Evolutionary conservation across 2,329 filamentous ascomycete species (phyloP).

Genomic region (Diaporthe citri): DNA sequence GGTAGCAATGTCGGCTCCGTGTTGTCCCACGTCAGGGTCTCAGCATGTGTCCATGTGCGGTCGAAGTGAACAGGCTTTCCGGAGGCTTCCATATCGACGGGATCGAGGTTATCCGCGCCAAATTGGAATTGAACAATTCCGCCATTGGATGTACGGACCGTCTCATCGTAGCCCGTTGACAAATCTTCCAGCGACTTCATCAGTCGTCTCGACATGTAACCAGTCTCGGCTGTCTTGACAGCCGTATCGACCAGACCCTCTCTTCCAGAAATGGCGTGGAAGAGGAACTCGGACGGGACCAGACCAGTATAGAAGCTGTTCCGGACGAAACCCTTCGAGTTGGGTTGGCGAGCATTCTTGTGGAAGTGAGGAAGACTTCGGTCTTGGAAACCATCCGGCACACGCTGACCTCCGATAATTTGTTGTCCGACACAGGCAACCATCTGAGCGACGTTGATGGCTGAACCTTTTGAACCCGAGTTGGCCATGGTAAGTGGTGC

Average conservation of each 20-base stretch:
- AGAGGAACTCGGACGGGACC: conserved; percentile 91
- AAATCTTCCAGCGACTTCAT: conserved; percentile 99
- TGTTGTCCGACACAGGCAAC: conserved; percentile 97
- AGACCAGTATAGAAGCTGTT: conserved; percentile 98
- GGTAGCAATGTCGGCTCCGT: conserved; percentile 79
- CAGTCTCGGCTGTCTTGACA: conserved; percentile 98
- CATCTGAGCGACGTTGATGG: conserved; percentile 99
- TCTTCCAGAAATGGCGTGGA: conserved; percentile 98
- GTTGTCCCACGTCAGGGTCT: conserved; percentile 84
- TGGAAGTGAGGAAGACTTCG: conserved; percentile 94
- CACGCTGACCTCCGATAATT: conserved; percentile 94
- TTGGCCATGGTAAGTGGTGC: conserved; percentile 96
- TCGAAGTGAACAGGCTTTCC: conserved; percentile 93
- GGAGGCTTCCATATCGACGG: conserved; percentile 96
- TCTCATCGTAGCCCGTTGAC: conserved; percentile 93
- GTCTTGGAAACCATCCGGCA: conserved; percentile 96
- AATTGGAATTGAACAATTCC: conserved; percentile 97
- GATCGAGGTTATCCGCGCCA: conserved; percentile 94
- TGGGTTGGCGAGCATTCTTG: conserved; percentile 91
- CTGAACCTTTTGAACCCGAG: conserved; percentile 95
- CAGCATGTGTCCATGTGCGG: conserved; percentile 86
- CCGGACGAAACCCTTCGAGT: conserved; percentile 94
- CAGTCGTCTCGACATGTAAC: conserved; percentile 97
- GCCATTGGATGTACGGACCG: conserved; percentile 89
- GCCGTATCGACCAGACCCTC: conserved; percentile 99